A percentile compares a stretch with the other conserved stretches of the same genome.
phyloP scores from a whole-genome alignment of 208 protist genomes.

The Trypanosoma grayi region DNA sequence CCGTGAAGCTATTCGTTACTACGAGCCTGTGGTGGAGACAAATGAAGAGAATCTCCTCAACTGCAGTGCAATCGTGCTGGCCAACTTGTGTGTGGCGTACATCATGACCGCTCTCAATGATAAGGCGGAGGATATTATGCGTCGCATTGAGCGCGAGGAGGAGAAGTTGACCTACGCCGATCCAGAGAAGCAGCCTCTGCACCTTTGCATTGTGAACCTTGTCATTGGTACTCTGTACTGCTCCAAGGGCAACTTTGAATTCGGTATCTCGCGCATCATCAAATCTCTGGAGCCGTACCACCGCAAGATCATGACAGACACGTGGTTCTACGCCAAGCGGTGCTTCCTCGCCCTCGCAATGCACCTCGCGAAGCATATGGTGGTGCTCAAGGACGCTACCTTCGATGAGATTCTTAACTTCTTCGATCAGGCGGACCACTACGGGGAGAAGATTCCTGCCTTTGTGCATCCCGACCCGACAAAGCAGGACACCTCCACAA shows the following conservation, averaged over 20 bases:
- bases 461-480: conserved; percentile 84
- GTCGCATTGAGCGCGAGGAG: conserved; percentile 96
- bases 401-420: conserved; percentile 93
- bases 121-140: conserved; percentile 96
- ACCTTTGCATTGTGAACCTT: conserved; percentile 98
- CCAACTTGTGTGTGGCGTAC: conserved; percentile 97
- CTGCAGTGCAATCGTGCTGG: conserved; percentile 95
- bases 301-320: conserved; percentile 96
- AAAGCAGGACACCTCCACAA: conserved; percentile 77
- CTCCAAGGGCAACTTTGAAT: conserved; percentile 97
- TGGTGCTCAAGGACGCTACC: conserved; percentile 92
- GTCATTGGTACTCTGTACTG: conserved; percentile 99
- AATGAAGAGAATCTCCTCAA: conserved; percentile 91
- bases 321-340: conserved; percentile 98
- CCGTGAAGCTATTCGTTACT: conserved; percentile 96
- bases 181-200: conserved; percentile 90
- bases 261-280: conserved; percentile 96
- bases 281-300: conserved; percentile 96
- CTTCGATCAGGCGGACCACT: conserved; percentile 91
- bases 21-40: conserved; percentile 94
- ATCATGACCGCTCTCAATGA: conserved; percentile 97
- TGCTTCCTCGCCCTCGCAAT: conserved; percentile 95
- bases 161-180: conserved; percentile 84
- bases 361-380: conserved; percentile 98
- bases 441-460: conserved; percentile 91